These are phyloP conservation scores for Sarocladium brachiariae DNA, from an alignment of 2,329 filamentous ascomycete species.

Conservation along the genomic window DNA sequence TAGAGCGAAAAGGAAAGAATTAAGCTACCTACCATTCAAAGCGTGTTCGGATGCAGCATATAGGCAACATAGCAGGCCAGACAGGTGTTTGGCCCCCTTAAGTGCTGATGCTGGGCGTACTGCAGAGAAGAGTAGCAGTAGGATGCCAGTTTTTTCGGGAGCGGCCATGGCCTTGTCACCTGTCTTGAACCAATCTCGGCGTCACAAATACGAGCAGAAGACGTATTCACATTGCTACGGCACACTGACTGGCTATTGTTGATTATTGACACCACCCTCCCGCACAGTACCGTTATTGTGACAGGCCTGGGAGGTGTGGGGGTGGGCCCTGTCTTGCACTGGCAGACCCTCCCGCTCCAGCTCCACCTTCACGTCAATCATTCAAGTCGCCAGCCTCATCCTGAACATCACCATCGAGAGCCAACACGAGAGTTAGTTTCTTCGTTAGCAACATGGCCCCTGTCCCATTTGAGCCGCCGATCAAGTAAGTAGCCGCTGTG, in stretches of 20 bases:
- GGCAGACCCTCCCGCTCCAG: not conserved
- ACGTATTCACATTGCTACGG: no score
- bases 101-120: no score
- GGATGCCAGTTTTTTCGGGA: no score
- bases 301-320: not conserved
- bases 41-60: no score
- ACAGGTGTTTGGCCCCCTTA: no score
- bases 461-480: slow-evolving; percentile 17
- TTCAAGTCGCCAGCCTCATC: not conserved
- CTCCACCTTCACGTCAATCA: not conserved
- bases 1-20: no score
- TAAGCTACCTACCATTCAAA: no score
- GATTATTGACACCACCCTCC: slow-evolving; percentile 7
- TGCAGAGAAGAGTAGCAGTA: no score
- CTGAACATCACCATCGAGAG: not conserved
- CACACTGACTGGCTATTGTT: not conserved
- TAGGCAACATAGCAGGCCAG: no score
- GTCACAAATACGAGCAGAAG: no score
- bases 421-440: not conserved
- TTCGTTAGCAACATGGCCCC: slow-evolving; percentile 20
- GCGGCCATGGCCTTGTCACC: no score
- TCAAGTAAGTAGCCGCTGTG: slow-evolving; percentile 13
- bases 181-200: no score
- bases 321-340: slow-evolving; percentile 4
- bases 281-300: not conserved